Evolutionary conservation across 106 monocot species (phyloP).

Genomic region (Chionographis japonica): DNA sequence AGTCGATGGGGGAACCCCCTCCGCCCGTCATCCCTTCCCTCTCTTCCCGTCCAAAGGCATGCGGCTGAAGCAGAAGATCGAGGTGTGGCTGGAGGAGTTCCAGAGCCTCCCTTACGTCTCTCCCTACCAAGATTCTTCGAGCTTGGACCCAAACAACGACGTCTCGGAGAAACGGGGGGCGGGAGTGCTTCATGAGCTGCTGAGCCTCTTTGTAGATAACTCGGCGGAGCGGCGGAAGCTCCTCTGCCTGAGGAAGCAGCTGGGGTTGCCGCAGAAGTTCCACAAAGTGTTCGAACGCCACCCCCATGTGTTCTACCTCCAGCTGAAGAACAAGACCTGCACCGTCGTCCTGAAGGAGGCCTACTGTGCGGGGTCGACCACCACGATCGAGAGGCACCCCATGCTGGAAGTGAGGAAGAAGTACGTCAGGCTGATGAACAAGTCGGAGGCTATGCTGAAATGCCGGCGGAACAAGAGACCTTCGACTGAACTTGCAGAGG

Average conservation of each 20-base stretch:
- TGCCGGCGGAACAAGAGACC: slow-evolving; percentile 36
- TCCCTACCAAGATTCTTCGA: slow-evolving; percentile 50
- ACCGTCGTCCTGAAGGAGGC: slow-evolving; percentile 84
- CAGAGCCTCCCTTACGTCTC: slow-evolving; percentile 66
- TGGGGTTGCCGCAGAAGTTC: slow-evolving; percentile 69
- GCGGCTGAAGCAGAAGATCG: slow-evolving; percentile 65
- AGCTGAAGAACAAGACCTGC: slow-evolving; percentile 86
- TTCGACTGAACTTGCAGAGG: slow-evolving; percentile 1
- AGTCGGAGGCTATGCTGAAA: slow-evolving; percentile 52
- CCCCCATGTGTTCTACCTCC: slow-evolving; percentile 76
- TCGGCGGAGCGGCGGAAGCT: slow-evolving; percentile 78
- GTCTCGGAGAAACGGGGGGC: slow-evolving; percentile 57
- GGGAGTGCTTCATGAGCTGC: slow-evolving; percentile 71
- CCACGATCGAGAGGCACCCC: slow-evolving; percentile 54
- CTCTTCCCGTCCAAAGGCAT: slow-evolving; percentile 76
- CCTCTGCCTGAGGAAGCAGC: slow-evolving; percentile 55
- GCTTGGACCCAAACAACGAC: slow-evolving; percentile 34
- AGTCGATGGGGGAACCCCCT: neutral
- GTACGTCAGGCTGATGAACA: slow-evolving; percentile 60
- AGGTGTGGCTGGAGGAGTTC: slow-evolving; percentile 55
- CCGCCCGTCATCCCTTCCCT: slow-evolving; percentile 35
- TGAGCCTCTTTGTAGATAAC: slow-evolving; percentile 57
- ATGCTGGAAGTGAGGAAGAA: slow-evolving; percentile 47
- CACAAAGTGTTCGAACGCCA: slow-evolving; percentile 66
- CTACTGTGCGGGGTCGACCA: slow-evolving; percentile 28